Evolutionary conservation across 2,329 filamentous ascomycete genomes (phyloP).

Genomic region (Ascochyta viciae-villosae): DNA sequence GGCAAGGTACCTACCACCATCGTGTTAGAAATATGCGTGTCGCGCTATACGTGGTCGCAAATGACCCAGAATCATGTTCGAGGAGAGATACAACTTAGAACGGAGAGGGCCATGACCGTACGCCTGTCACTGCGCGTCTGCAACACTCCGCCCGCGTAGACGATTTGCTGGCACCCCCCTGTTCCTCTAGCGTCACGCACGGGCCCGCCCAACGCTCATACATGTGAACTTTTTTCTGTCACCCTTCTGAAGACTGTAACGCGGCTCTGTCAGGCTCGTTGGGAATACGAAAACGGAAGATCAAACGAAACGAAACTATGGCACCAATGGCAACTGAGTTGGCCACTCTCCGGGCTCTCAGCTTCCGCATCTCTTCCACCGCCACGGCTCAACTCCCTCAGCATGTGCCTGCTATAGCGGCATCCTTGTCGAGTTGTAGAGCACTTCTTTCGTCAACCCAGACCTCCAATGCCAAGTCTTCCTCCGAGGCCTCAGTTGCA

Average conservation of each 20-base stretch:
- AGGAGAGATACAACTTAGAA: constrained; percentile 31
- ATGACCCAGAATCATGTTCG: constrained; percentile 40
- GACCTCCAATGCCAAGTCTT: constrained; percentile 64
- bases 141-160: constrained; percentile 20
- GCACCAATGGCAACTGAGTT: constrained; percentile 36
- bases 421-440: constrained; percentile 61
- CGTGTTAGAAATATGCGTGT: constrained; percentile 38
- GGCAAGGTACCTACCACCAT: constrained; percentile 45
- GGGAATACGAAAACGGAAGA: background rate
- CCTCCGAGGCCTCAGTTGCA: constrained; percentile 71
- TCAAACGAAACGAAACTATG: constrained; percentile 23
- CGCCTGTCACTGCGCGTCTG: constrained; percentile 29
- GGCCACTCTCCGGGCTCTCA: constrained; percentile 56
- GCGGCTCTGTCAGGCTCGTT: background rate
- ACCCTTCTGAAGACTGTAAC: constrained; percentile 7
- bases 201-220: constrained; percentile 30
- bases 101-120: constrained; percentile 28
- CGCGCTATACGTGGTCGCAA: constrained; percentile 31
- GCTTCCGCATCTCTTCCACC: constrained; percentile 73
- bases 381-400: constrained; percentile 76
- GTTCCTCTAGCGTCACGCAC: constrained; percentile 24
- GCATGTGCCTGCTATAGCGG: constrained; percentile 72
- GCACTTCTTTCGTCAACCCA: constrained; percentile 69
- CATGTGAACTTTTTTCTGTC: constrained; percentile 32
- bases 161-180: constrained; percentile 30